A percentile compares a stretch with the other conserved stretches of the same genome.
phyloP scores from a whole-genome alignment of 768 basidiomycete species.

The Xerocomus brunneocitrinus region DNA sequence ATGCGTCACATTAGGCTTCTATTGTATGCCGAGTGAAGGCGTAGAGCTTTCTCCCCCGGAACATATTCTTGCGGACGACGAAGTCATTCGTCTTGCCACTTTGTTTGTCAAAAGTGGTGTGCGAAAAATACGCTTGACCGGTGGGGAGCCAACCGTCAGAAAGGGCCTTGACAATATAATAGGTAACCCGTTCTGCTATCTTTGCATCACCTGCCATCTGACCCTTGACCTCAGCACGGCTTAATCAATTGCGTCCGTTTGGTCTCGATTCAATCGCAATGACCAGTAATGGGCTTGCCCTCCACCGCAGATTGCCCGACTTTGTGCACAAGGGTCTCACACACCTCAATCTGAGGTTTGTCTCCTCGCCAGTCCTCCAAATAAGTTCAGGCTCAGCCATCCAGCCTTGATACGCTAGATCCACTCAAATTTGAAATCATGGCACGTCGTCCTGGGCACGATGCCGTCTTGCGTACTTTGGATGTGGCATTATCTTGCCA shows the following conservation, averaged over 20 bases:
- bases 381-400: constrained; percentile 5
- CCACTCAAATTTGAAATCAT: constrained; percentile 86
- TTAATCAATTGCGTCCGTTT: constrained; percentile 55
- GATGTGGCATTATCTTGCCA: constrained; percentile 54
- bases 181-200: constrained; percentile 36
- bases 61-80: constrained; percentile 70
- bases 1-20: constrained; percentile 55
- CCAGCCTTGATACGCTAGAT: constrained; percentile 78
- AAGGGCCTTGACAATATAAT: constrained; percentile 71
- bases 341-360: constrained; percentile 64
- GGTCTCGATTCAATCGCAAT: constrained; percentile 77
- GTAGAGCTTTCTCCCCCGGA: constrained; percentile 66
- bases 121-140: constrained; percentile 83
- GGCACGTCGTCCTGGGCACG: constrained; percentile 73
- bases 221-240: constrained; percentile 39
- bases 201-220: constrained; percentile 1
- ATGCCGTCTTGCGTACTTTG: constrained; percentile 66
- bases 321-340: constrained; percentile 70
- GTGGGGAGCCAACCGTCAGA: constrained; percentile 83
- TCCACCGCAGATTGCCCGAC: constrained; percentile 67
- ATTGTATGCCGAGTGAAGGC: constrained; percentile 86
- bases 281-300: constrained; percentile 78
- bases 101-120: constrained; percentile 82
- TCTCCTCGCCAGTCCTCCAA: not conserved
- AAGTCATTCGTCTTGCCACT: constrained; percentile 65